Base-by-base conservation (phyloP, 2,329 filamentous ascomycete species). In the Paramyrothecium roridum region DNA sequence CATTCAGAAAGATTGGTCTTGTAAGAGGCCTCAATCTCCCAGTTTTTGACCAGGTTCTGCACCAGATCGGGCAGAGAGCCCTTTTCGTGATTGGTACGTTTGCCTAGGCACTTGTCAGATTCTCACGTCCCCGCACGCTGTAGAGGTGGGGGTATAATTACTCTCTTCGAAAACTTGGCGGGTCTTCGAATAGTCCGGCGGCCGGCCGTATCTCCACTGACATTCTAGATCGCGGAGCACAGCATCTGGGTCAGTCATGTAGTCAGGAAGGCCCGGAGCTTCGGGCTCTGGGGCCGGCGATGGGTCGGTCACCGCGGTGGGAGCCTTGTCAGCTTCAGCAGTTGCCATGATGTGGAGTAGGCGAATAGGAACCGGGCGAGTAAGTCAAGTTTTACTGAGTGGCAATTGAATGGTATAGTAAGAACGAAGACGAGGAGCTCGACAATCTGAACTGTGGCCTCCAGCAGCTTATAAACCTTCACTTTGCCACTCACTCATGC, bases 21-120 rank as follows among this genome's bases (percentile, higher is more conserved):
- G 79, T 86, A 88, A 0, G 83, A 87, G 1, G 86, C 86, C 68
- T 89, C 86, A 52, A 88, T 81, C 68, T 89, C 86, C 86, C 86
- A 89, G 67, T 89, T 89, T 73, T 89, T 88, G 65, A 89, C 85
- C 2, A 89, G 79, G 65, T 88, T 89, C 67, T 88, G 81, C 43
- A 89, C 85, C 4, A 89, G 78, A 50, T 79, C 71, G 16, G 82
- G 79, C 3, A 89, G 78, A 54, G 80, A 84, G 37, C 76, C 77
- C 23, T 23, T 23, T 23, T 50, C 48, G 16, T 50, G 48, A 30
- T 23, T 30, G 23, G 21, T 30, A 16, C 48, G 20, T 23, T 50
- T 50, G 22, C 21, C 48, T 50, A 33, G 3, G 8, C 33, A 16
- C 7, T 26, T 4, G 19, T 50, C 11, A 50, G 8, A 23, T 2